These are phyloP conservation scores for Syzygium aromaticum DNA, from an alignment of 345 rosid genomes.

Conservation along the genomic window DNA sequence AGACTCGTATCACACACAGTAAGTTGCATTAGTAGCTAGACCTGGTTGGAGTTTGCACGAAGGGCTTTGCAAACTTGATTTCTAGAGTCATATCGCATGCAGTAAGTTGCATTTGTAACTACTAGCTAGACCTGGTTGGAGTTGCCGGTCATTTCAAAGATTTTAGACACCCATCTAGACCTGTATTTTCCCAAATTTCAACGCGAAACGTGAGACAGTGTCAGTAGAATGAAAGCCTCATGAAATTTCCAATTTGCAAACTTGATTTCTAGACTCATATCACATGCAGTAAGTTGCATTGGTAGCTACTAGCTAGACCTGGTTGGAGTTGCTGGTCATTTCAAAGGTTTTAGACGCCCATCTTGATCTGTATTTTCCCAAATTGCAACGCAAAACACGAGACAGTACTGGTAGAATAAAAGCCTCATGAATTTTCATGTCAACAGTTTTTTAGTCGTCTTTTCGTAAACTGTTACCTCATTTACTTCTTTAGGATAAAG, in stretches of 20 bases:
- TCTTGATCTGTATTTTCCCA: neutral
- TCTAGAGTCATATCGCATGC: neutral
- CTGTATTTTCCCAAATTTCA: neutral
- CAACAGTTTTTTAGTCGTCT: neutral
- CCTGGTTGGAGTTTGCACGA: neutral
- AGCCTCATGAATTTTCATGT: neutral
- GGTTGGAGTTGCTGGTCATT: neutral
- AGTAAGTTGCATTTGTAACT: neutral
- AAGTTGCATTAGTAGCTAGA: neutral
- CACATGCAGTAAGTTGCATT: neutral
- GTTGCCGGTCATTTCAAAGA: neutral
- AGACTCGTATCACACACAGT: neutral
- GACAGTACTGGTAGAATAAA: neutral
- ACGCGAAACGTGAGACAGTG: neutral
- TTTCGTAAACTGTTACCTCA: neutral
- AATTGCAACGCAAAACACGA: neutral
- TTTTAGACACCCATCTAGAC: neutral
- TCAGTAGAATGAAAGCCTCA: neutral
- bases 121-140: too few species aligned
- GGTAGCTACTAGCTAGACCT: neutral
- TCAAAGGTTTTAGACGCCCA: neutral
- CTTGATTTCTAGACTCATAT: neutral
- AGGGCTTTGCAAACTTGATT: neutral
- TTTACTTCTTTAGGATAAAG: slow-evolving; percentile 18
- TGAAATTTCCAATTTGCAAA: neutral